Base-by-base conservation (phyloP, 140 eudicot genomes). In the Ambrosia hybrid region DNA sequence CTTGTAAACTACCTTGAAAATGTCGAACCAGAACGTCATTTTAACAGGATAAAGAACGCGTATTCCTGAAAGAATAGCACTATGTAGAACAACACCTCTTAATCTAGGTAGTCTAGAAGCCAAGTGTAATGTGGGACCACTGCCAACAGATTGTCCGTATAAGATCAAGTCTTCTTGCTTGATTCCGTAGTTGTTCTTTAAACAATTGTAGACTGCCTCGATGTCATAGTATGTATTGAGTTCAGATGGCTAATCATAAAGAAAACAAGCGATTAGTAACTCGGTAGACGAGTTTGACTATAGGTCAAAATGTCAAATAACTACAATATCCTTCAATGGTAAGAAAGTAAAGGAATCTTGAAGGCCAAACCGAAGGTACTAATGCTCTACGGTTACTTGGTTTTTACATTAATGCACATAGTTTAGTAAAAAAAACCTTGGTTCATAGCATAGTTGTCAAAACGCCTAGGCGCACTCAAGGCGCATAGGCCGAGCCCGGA, bases 11-110 rank as follows among this genome's bases (percentile, higher is more conserved):
- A 87, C 96, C 75, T 90, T 90, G 70, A 87, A 90, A 60, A 90
- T 90, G 84, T 90, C 96, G 41, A 90, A 90, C 96, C 96, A 90
- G 80, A 90, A 85, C 36, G 96, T 90, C 82, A 90, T 70, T 83
- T 90, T 90, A 72, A 90, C 91, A 38, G 87, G 87, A 82, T 89
- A 89, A 9, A 89, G 77, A 63, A 89, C 96, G 3, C 96, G 78
- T 57, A 89, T 87, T 70, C 96, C 96, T 68, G 96, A 90, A 72
- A 90, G 96, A 65, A 90, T 87, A n/a, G 87, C 96, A 17, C 96
- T 90, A 37, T 90, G 96, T 68, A 90, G 85, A 80, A 90, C 96
- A 79, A 90, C 82, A 1, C 81, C 94, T 75, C 96, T 81, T 72
- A 87, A 73, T 61, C 87, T 68, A 39, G 69, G 89, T 57, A 78